Evolutionary conservation across 306 rosid genomes (phyloP).

Genomic region (Fagus crenata): DNA sequence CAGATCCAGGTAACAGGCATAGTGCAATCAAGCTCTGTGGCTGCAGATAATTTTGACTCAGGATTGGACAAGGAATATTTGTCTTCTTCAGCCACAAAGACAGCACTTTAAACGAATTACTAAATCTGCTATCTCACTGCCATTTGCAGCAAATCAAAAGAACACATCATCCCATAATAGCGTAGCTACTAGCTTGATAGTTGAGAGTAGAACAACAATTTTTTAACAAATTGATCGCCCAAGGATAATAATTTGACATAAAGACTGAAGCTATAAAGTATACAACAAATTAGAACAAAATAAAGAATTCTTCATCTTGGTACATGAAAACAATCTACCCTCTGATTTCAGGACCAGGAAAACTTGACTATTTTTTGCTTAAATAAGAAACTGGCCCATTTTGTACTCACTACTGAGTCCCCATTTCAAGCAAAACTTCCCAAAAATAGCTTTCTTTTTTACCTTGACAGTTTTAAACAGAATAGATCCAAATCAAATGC

Average conservation of each 20-base stretch:
- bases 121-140: not conserved
- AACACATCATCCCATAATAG: not conserved
- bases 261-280: not conserved
- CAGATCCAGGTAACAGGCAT: not conserved
- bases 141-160: not conserved
- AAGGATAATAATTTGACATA: not conserved
- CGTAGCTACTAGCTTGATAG: too few species aligned
- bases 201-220: not conserved
- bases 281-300: constrained; percentile 8
- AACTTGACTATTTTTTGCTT: not conserved
- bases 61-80: not conserved
- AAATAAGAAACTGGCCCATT: constrained; percentile 12
- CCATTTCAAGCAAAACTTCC: constrained; percentile 9
- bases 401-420: not conserved
- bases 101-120: not conserved
- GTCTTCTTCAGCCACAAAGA: not conserved
- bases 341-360: not conserved
- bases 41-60: not conserved
- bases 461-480: not conserved
- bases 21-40: not conserved
- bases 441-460: not conserved
- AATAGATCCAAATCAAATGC: not conserved
- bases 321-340: not conserved
- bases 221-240: not conserved
- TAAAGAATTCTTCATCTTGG: not conserved